Evolutionary conservation across 371 early-diverging fungal species (phyloP).

Genomic region (Mortierella sp.): DNA sequence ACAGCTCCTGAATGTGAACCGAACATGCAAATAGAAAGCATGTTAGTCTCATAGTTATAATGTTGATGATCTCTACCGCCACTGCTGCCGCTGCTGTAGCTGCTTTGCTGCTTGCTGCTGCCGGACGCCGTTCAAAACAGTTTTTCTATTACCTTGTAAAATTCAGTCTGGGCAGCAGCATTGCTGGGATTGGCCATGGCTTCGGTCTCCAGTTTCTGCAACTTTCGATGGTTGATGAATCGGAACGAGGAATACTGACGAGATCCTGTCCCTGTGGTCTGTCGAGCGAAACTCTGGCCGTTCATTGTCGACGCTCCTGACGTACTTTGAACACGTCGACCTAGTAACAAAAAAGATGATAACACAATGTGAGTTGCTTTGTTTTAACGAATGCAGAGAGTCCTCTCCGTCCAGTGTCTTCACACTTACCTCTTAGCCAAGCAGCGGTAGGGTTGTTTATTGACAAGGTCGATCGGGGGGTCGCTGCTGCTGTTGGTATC

Average conservation of each 20-base stretch:
- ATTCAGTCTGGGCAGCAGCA: conserved; percentile 74
- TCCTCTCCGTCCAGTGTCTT: too few relatives aligned
- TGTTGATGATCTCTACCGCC: too few relatives aligned
- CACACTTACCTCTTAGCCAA: neutral
- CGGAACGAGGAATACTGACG: conserved; percentile 61
- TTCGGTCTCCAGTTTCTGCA: conserved; percentile 77
- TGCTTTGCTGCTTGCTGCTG: too few relatives aligned
- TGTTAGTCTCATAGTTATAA: too few relatives aligned
- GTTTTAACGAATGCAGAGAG: neutral
- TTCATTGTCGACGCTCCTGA: neutral
- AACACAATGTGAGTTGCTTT: neutral
- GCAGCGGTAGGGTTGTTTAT: neutral
- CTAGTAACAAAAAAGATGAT: neutral
- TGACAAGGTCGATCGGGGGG: neutral
- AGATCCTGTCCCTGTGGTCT: conserved; percentile 10
- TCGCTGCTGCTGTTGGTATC: neutral
- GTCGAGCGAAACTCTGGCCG: neutral
- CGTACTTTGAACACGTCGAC: conserved; percentile 1
- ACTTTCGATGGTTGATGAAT: conserved; percentile 63
- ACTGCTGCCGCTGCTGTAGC: too few relatives aligned
- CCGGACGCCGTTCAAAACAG: too few relatives aligned
- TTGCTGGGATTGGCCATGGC: conserved; percentile 78
- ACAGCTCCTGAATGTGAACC: conserved; percentile 68
- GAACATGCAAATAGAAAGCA: too few relatives aligned
- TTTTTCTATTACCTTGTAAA: conserved; percentile 73